Percentiles rank a stretch among this genome's conserved stretches.
Evolutionary conservation across 768 basidiomycete species (phyloP).

Genomic region (Xerocomellus chrysenteron): DNA sequence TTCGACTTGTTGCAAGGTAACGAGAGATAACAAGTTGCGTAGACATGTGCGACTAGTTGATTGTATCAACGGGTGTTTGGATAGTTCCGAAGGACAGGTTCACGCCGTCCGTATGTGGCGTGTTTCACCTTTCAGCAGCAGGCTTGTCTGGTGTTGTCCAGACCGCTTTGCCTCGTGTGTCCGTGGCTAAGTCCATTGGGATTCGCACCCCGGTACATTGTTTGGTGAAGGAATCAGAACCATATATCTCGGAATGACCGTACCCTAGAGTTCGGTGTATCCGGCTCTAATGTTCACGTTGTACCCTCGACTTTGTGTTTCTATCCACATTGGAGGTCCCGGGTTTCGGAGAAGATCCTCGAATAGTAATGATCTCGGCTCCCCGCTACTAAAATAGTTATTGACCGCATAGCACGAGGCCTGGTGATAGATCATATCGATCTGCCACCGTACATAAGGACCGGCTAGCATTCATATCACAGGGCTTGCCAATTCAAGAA

Average conservation of each 20-base stretch:
- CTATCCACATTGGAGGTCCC: neutral
- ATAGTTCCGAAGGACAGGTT: neutral
- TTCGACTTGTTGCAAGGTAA: neutral
- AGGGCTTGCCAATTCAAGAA: conserved; percentile 24
- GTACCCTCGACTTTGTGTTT: neutral
- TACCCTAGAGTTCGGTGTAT: neutral
- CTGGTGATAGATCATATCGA: conserved; percentile 20
- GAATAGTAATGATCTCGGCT: neutral
- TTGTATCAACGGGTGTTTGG: neutral
- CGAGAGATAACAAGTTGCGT: neutral
- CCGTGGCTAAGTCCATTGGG: neutral
- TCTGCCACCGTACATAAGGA: neutral
- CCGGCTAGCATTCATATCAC: conserved; percentile 4
- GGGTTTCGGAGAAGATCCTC: neutral
- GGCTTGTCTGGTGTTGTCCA: neutral
- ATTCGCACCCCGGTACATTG: neutral
- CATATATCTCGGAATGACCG: neutral
- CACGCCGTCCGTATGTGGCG: neutral
- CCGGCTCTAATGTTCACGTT: neutral
- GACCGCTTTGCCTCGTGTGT: neutral
- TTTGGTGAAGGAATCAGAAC: neutral
- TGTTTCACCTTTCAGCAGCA: neutral
- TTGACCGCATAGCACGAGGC: conserved; percentile 1
- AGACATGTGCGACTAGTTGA: neutral
- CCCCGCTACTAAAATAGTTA: neutral